Evolutionary conservation across 768 basidiomycete genomes (phyloP), one percentile per base, ranked within the genome.

Genomic region (Phaeotremella skinneri): DNA sequence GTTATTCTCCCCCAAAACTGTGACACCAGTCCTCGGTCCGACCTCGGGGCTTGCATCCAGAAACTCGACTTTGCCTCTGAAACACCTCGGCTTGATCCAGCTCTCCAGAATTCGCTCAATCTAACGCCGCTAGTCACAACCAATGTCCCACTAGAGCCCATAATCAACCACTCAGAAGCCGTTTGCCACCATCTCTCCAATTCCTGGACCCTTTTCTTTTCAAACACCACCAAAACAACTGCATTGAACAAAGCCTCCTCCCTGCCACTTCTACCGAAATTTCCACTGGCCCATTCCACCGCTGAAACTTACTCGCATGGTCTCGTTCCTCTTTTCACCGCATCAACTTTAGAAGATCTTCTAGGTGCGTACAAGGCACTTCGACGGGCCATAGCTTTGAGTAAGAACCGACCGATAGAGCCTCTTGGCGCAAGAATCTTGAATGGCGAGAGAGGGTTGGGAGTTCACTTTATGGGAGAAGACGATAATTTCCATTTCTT

Each of bases 401-500:
- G 48, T 20, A 65, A 64, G 23, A 39, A 56, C 3, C 31, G 66
- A 20, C 4, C 13, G 0, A 68, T 73, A 13, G 68, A 69, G 54
- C 30, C 54, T 1, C 6, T 43, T 0, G 59, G 59, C n/a, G 41
- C 55, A 17, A 42, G 27, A 5, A 60, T 62, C n/a, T 3, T 14
- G 11, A 13, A 31, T 5, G 64, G 60, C 3, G 43, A 52, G 13
- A 49, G 47, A 42, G 72, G 69, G 0, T 47, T 70, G 17, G 67
- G 69, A 0, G 32, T 70, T 11, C 58, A 61, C 27, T 29, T 37
- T 13, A 56, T 68, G 61, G 49, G 23, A 1, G 62, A 62, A 9
- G 69, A 73, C 41, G 61, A 39, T 13, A 73, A 68, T 49, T 68
- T 70, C 31, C 69, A 73, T 50, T 61, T 70, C 39, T 73, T 73